Base-by-base conservation (phyloP, 2,329 filamentous ascomycete genomes). In the Phialophora macrospora region DNA sequence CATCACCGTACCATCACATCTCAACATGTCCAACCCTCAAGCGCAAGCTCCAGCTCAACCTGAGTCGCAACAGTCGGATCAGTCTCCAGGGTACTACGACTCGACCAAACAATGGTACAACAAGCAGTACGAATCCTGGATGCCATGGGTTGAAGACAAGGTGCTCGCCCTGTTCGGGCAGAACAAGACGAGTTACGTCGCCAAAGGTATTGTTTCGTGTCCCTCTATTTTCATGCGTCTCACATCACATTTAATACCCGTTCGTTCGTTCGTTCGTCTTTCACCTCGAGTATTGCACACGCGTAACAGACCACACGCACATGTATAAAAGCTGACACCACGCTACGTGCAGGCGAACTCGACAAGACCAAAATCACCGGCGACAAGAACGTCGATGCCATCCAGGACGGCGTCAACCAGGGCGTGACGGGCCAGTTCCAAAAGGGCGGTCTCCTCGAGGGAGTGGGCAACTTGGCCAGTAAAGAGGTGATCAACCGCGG, bases 91-190 rank as follows among this genome's bases (percentile, higher is more conserved):
- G 9, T 55, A 55, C 52, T 28, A 30, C n/a, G 85, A 89, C 72
- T 88, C 84, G 83, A 76, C 83, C 66, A 86, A 83, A 75, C 77
- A 87, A 63, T 86, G 84, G 58, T 92, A 91, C 81, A 88, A 90
- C 79, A 78, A 84, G 62, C 87, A 91, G 76, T 91, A 92, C 77
- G 88, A 92, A 74, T 83, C 79, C 72, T 92, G 90, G 90, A 84
- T 91, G 75, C 90, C 90, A 0, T 92, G 90, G 89, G 80, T 91
- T 63, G 89, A 92, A 77, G 90, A 92, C 75, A 77, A 87, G 65
- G 91, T 90, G 75, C 83, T 92, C 30, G 82, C 83, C 60, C 91
- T 86, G 82, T 91, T 91, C 77, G 90, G 88, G 72, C 89, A 88
- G 68, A 92, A 92, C 82, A 91, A 92, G 78, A 85, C 88, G 4